Evolutionary conservation across 228 moss, liverwort and hornwort genomes (phyloP).

Genomic region (Sphagnum magellanicum): DNA sequence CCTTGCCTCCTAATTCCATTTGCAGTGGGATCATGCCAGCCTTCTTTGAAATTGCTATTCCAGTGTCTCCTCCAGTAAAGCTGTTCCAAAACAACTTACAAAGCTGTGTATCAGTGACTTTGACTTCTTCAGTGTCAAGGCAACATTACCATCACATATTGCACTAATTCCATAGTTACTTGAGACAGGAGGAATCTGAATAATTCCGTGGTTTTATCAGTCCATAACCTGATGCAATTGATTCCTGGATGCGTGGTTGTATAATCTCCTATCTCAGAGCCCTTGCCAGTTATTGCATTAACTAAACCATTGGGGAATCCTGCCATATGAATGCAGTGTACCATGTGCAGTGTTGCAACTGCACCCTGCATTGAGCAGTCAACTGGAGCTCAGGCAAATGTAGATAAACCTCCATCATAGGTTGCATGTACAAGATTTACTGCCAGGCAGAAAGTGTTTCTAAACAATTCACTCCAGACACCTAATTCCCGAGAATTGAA

Average conservation of each 20-base stretch:
- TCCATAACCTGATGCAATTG: slow-evolving; percentile 67
- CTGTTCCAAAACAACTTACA: slow-evolving; percentile 13
- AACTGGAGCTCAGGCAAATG: no score
- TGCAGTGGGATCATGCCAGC: slow-evolving; percentile 71
- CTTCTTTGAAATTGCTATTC: slow-evolving; percentile 70
- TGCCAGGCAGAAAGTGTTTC: no score
- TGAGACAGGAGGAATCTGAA: no score
- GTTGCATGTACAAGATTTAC: no score
- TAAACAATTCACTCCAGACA: no score
- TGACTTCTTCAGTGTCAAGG: no score
- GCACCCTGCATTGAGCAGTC: slow-evolving; percentile 48
- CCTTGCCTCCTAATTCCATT: slow-evolving; percentile 81
- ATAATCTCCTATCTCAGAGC: slow-evolving; percentile 84
- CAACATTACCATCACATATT: no score
- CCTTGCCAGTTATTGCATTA: slow-evolving; percentile 77
- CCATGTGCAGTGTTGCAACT: slow-evolving; percentile 73
- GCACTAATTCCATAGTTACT: no score
- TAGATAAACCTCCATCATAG: no score
- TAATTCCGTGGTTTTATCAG: no score
- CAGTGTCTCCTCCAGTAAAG: slow-evolving; percentile 81
- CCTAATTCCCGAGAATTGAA: no score
- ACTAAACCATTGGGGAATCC: slow-evolving; percentile 84
- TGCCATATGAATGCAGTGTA: slow-evolving; percentile 88
- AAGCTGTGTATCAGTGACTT: no score
- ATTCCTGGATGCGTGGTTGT: slow-evolving; percentile 78